Conservation (phyloP, 495 filamentous ascomycete genomes). For the Penicillium argentinense region DNA sequence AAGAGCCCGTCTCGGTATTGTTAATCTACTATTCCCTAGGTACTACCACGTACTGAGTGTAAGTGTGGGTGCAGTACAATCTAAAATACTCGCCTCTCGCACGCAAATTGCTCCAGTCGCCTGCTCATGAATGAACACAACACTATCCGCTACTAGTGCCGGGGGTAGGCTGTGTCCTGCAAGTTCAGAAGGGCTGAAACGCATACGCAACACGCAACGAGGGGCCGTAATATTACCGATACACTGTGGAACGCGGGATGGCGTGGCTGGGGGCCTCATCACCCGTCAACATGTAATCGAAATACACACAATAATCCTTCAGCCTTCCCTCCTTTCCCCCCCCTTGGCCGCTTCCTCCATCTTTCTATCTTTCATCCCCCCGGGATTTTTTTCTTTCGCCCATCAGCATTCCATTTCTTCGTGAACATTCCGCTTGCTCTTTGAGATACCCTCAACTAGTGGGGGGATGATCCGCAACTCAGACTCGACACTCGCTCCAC, state of each 20-base stretch:
- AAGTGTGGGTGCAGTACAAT: too few relatives aligned
- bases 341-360: background rate
- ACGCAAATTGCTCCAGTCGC: too few relatives aligned
- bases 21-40: too few relatives aligned
- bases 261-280: slow-evolving; percentile 4
- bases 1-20: too few relatives aligned
- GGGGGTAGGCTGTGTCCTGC: background rate
- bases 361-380: slow-evolving; percentile 3
- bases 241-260: slow-evolving; percentile 1
- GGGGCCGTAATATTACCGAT: background rate
- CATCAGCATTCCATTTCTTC: background rate
- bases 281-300: slow-evolving; percentile 10
- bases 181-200: slow-evolving; percentile 1
- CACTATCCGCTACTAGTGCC: too few relatives aligned
- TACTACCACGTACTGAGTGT: too few relatives aligned
- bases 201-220: slow-evolving; percentile 1
- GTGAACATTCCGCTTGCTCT: background rate
- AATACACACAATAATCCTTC: slow-evolving; percentile 29
- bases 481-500: slow-evolving; percentile 28
- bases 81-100: too few relatives aligned
- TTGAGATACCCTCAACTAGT: background rate
- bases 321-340: slow-evolving; percentile 10
- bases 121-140: too few relatives aligned
- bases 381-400: background rate
- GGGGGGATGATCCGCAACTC: slow-evolving; percentile 31